Percentiles rank a stretch among this genome's conserved stretches.
These are phyloP conservation scores for Fusarium denticulatum DNA, from an alignment of 2,329 filamentous ascomycete genomes.

Conservation along the genomic window DNA sequence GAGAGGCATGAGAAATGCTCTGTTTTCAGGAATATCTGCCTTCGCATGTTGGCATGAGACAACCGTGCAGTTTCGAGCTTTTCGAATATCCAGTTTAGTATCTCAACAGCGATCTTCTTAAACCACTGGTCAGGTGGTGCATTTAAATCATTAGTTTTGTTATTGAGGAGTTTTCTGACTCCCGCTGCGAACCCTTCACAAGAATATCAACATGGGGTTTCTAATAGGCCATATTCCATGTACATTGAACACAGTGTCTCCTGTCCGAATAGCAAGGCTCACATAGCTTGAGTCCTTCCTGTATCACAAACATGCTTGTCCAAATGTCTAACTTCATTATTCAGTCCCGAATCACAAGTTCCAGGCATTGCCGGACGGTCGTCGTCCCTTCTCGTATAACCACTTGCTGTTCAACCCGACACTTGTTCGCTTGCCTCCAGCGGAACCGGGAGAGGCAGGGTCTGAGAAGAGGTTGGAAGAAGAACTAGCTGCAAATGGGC, in stretches of 20 bases:
- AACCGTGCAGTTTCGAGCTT: neutral
- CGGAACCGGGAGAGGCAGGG: constrained; percentile 77
- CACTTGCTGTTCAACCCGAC: constrained; percentile 91
- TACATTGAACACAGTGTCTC: neutral
- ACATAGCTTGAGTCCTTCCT: constrained; percentile 8
- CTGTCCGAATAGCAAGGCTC: constrained; percentile 1
- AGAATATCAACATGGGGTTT: constrained; percentile 6
- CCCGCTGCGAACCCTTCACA: neutral
- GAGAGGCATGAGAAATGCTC: neutral
- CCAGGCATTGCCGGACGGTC: constrained; percentile 60
- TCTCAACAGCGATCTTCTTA: neutral
- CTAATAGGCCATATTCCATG: neutral
- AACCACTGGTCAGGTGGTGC: neutral
- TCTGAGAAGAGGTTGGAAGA: constrained; percentile 62
- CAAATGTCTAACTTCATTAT: constrained; percentile 3
- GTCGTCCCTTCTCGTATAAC: constrained; percentile 85
- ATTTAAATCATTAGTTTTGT: constrained; percentile 12
- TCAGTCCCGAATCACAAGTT: constrained; percentile 40
- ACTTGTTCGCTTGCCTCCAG: constrained; percentile 72
- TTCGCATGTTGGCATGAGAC: neutral
- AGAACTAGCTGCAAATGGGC: constrained; percentile 61
- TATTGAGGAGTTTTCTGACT: constrained; percentile 6
- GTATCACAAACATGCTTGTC: constrained; percentile 13
- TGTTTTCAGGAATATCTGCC: neutral
- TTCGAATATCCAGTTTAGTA: neutral